phyloP scores from a whole-genome alignment of 83 land plant genomes.

The Picea engelmannii region DNA sequence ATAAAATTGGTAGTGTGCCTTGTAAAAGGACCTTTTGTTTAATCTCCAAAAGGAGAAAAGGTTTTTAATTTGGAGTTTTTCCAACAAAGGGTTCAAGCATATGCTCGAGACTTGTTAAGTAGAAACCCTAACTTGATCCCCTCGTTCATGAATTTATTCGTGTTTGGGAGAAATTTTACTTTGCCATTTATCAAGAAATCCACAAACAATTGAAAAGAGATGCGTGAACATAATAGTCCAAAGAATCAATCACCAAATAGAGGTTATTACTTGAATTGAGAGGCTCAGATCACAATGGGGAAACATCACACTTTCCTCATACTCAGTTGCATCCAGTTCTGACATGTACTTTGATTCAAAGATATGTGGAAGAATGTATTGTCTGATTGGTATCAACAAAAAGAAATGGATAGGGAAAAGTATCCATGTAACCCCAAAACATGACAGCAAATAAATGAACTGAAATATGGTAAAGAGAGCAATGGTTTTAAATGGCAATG shows the following conservation, averaged over 20 bases:
- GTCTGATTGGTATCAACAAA: conserved; percentile 46
- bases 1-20: too few species aligned
- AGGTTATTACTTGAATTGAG: background rate
- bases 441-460: conserved; percentile 28
- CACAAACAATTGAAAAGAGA: too few species aligned
- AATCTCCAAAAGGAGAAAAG: too few species aligned
- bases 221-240: background rate
- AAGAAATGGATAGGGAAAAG: conserved; percentile 45
- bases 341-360: conserved; percentile 29
- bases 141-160: too few species aligned
- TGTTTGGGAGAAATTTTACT: too few species aligned
- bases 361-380: conserved; percentile 36
- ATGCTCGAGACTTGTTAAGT: too few species aligned
- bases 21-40: too few species aligned
- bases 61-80: too few species aligned
- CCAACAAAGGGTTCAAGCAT: too few species aligned
- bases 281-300: background rate
- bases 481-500: conserved; percentile 42
- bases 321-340: conserved; percentile 55
- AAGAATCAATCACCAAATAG: too few species aligned
- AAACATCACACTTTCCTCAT: conserved; percentile 31
- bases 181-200: too few species aligned
- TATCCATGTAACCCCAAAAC: conserved; percentile 51
- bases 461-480: conserved; percentile 43
- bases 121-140: too few species aligned